These are phyloP conservation scores for Eremothecium sinecaudum DNA, from an alignment of 1,139 yeast genomes.

Conservation along the genomic window DNA sequence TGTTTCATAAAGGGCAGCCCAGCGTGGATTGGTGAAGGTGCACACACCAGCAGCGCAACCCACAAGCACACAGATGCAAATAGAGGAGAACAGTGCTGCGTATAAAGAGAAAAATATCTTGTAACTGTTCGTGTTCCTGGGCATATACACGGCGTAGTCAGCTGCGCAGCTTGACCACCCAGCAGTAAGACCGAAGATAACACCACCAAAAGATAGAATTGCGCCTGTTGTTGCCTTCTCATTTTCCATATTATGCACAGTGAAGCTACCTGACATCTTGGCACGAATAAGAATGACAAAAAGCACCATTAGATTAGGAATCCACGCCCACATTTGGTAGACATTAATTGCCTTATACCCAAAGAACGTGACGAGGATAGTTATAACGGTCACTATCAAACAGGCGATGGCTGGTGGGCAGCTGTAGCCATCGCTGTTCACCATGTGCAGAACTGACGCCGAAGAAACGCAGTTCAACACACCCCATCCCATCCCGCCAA, in stretches of 20 bases:
- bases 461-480: constrained; percentile 86
- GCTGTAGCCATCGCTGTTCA: constrained; percentile 45
- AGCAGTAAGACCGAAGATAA: constrained; percentile 81
- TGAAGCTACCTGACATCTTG: constrained; percentile 55
- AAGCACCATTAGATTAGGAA: constrained; percentile 67
- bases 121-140: constrained; percentile 45
- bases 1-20: constrained; percentile 36
- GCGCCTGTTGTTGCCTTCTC: constrained; percentile 61
- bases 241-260: constrained; percentile 32
- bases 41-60: constrained; percentile 88
- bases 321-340: constrained; percentile 83
- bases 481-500: constrained; percentile 95
- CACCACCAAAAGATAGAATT: constrained; percentile 77
- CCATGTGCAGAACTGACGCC: constrained; percentile 73
- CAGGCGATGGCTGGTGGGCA: constrained; percentile 93
- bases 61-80: constrained; percentile 61
- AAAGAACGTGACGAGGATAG: constrained; percentile 70
- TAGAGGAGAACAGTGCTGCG: constrained; percentile 56
- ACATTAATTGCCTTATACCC: constrained; percentile 77
- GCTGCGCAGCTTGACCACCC: constrained; percentile 95
- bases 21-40: constrained; percentile 32
- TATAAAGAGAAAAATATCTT: constrained; percentile 57
- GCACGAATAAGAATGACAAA: constrained; percentile 71
- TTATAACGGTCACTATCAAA: constrained; percentile 56
- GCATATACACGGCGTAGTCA: constrained; percentile 85